phyloP scores from a whole-genome alignment of 2,329 filamentous ascomycete genomes.

The Claviceps maximensis region DNA sequence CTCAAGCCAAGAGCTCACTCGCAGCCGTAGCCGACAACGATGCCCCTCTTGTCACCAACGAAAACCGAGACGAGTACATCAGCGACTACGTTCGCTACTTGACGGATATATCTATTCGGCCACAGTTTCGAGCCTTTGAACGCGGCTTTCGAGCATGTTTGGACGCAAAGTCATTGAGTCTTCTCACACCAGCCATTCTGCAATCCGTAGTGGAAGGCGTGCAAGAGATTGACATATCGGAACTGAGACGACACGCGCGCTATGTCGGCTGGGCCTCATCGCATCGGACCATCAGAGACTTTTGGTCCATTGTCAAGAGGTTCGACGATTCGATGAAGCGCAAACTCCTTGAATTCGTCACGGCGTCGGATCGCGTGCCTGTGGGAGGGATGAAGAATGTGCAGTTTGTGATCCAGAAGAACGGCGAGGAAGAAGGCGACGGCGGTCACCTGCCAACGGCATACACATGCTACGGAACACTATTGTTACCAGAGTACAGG shows the following conservation, averaged over 20 bases:
- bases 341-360: constrained; percentile 83
- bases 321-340: constrained; percentile 59
- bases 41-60: constrained; percentile 63
- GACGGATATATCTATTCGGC: constrained; percentile 60
- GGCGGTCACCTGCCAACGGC: constrained; percentile 62
- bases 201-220: constrained; percentile 73
- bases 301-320: constrained; percentile 67
- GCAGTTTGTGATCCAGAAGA: constrained; percentile 71
- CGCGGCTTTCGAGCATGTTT: constrained; percentile 69
- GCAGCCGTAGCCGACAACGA: constrained; percentile 25
- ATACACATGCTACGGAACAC: constrained; percentile 83
- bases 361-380: constrained; percentile 79
- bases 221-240: constrained; percentile 63
- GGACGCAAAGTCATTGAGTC: constrained; percentile 51
- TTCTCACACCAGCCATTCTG: constrained; percentile 59
- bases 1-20: constrained; percentile 17
- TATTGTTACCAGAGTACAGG: constrained; percentile 74
- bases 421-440: constrained; percentile 47
- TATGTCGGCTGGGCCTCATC: constrained; percentile 71
- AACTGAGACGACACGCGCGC: constrained; percentile 55
- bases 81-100: constrained; percentile 77
- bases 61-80: constrained; percentile 67
- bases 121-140: constrained; percentile 70
- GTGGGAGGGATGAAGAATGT: constrained; percentile 74
- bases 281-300: constrained; percentile 59